phyloP scores from a whole-genome alignment of 208 protist species.

The Strigomonas oncopelti region DNA sequence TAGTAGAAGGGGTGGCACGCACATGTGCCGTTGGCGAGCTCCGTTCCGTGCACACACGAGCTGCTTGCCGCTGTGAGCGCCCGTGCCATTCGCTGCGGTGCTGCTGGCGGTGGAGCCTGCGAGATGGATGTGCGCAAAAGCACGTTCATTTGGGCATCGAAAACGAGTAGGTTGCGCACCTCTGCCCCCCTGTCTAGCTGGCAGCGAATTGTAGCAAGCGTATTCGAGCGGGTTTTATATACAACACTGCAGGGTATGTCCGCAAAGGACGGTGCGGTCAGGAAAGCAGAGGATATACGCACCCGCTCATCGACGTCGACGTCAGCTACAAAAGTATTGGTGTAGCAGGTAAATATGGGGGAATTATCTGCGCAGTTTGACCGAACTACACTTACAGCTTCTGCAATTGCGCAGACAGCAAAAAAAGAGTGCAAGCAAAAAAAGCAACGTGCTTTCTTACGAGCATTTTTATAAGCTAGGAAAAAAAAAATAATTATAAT shows the following conservation, averaged over 20 bases:
- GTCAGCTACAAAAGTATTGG: neutral
- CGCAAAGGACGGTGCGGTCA: neutral
- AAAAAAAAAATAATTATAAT: too few relatives aligned
- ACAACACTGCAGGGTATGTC: neutral
- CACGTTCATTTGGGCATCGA: neutral
- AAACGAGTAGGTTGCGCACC: neutral
- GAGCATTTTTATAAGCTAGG: too few relatives aligned
- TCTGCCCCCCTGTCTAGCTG: neutral
- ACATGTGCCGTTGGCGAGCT: constrained; percentile 11
- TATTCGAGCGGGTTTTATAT: neutral
- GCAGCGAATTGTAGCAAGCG: neutral
- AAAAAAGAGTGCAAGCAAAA: neutral
- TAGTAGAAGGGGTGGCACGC: constrained; percentile 24
- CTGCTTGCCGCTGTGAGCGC: neutral
- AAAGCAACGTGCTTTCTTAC: too few relatives aligned
- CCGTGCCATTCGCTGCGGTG: too few relatives aligned
- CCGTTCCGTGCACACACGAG: constrained; percentile 6
- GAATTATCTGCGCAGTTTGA: neutral
- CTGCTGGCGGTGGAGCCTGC: too few relatives aligned
- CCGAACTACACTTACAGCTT: neutral
- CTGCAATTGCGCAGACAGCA: neutral
- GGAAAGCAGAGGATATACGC: neutral
- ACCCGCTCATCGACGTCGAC: neutral
- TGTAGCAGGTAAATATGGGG: neutral
- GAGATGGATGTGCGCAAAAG: neutral